Conservation (phyloP, 1,284 basidiomycete genomes). For the Ceratobasidium sp. region DNA sequence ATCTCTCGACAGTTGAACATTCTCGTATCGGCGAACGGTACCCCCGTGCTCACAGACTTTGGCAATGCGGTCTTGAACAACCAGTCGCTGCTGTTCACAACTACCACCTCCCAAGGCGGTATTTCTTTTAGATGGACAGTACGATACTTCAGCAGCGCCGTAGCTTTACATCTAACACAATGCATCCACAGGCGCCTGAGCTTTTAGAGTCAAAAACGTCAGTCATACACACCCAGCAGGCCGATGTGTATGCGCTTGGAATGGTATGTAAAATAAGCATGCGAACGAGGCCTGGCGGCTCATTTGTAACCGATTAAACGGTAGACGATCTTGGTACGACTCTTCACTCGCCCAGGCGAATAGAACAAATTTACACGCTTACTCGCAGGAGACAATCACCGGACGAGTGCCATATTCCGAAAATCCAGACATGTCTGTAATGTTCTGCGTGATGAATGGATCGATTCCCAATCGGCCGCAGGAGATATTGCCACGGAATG, state of each 20-base stretch:
- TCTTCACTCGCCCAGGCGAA: background rate
- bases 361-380: no score
- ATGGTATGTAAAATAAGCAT: slow-evolving; percentile 1
- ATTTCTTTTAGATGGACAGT: slow-evolving; percentile 13
- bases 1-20: background rate
- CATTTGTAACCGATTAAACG: no score
- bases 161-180: no score
- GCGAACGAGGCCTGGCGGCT: no score
- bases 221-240: background rate
- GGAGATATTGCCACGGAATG: background rate
- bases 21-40: background rate
- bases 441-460: background rate
- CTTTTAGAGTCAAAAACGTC: background rate
- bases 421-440: background rate
- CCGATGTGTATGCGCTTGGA: slow-evolving; percentile 20
- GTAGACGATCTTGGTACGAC: background rate
- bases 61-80: background rate
- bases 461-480: background rate
- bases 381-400: no score
- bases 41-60: slow-evolving; percentile 1
- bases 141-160: background rate
- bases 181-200: slow-evolving; percentile 4
- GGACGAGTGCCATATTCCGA: no score
- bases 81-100: background rate
- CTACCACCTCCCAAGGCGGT: background rate